Evolutionary conservation across 2,329 filamentous ascomycete genomes (phyloP), one percentile per base, ranked within the genome.

Genomic region (Periconia sp.): DNA sequence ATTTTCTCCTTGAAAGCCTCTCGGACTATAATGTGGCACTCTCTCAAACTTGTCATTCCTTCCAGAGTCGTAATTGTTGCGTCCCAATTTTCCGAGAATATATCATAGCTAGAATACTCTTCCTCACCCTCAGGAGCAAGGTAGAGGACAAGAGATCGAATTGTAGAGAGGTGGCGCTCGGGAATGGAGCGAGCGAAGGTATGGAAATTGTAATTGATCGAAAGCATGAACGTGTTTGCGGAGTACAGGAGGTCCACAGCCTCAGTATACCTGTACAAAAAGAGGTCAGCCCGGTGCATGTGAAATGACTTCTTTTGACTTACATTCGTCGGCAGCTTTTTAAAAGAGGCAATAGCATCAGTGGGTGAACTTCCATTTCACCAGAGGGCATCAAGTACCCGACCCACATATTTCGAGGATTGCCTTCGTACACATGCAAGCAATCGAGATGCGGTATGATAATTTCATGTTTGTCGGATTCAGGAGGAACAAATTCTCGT

Each of bases 101-200:
- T 7, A 7, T 35, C 19, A 15, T 23, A 24, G 12, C 25, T 22
- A 5, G 32, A 10, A 9, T 7, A 30, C 28, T 9, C 6, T 6
- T 30, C 8, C 28, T 30, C 13, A 6, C 7, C 6, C 9, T 30
- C 16, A 4, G 12, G 3, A 12, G 36, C 15, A 5, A 22, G 10
- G 17, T 15, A 23, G 24, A 43, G 32, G 15, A 36, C 18, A 11
- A 43, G 25, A 9, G 32, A 36, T 3, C 17, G 25, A 13, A 43
- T 43, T n/a, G n/a, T 16, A 12, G 10, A 9, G 33, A 43, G 19
- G 21, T 43, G 40, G 3, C 12, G 8, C 5, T 36, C 7, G 2
- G 40, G 40, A 12, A 43, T 18, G n/a, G 40, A 36, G n/a, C 16
- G 25, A 11, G 32, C 25, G 18, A 43, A 43, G 18, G 13, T 37